Evolutionary conservation across 2,329 filamentous ascomycete genomes (phyloP), one percentile per base, ranked within the genome.

Genomic region (Verticillium tricorpus): DNA sequence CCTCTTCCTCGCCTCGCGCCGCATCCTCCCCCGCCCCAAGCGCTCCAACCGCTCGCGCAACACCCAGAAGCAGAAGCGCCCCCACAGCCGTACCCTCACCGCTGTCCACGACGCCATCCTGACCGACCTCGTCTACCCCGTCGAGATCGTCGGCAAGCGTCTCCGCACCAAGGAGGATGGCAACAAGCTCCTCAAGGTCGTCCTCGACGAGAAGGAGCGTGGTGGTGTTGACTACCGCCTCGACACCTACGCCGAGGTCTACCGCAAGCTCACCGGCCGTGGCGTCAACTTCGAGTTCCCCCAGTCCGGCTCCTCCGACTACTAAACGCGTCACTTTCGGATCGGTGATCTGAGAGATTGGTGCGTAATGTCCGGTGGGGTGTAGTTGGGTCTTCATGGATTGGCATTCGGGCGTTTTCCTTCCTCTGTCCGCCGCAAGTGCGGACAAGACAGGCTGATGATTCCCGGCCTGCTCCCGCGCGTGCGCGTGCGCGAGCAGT

Each of bases 201-300:
- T 99, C 78, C 89, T 99, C 65, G 95, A 99, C 82, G 95, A 98
- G 91, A 99, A 99, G 92, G 95, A 99, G 91, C 92, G 93, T 75
- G 94, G 93, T 77, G 93, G 93, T 80, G 94, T 99, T 74, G 95
- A 99, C 88, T 97, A 98, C 91, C 89, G 95, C 80, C 92, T 99
- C 74, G 95, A 99, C 84, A 97, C 94, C 79, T 99, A 99, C 88
- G 92, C 92, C 70, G 95, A 99, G 89, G 95, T 99, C 79, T 99
- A 99, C 91, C 92, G 93, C 82, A 90, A 92, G 76, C 86, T 99
- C 78, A 99, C 95, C 67, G 95, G 95, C 82, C 95, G 96, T 83
- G 88, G 88, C 78, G 95, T 98, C 79, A 88, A 89, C 82, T 99
- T 99, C 78, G 95, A 99, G 89, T 99, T 99, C 89, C 95, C 95